Evolutionary conservation across 768 basidiomycete species (phyloP), one percentile per base, ranked within the genome.

Genomic region (Calocybe indica): DNA sequence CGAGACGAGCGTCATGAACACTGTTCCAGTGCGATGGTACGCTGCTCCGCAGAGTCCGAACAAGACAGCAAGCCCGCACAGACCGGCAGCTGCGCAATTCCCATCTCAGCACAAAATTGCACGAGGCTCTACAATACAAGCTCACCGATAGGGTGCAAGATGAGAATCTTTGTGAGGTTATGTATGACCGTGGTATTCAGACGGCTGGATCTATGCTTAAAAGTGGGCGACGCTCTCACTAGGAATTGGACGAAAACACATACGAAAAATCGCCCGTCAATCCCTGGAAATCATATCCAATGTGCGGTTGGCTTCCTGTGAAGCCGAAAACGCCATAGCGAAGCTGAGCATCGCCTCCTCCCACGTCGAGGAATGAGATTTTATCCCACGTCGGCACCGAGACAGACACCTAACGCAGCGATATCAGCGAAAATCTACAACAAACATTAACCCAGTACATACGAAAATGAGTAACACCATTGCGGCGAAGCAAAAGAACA

Each of bases 281-380:
- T 22, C 39, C 31, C 12, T 39, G 43, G 13, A 82, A 74, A 44
- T 62, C 53, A 49, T 88, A 92, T 12, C 90, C 90, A 46, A 92
- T 64, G 13, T 61, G 57, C 3, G 65, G 59, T 13, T 58, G 40
- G 12, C 76, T 77, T 12, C 82, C 84, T 10, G 85, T 86, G 64
- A 72, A 81, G 3, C 89, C 89, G 59, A 89, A 88, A n/a, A 84
- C 77, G 55, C 90, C 90, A 56, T 83, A 91, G 51, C 73, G 73
- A 38, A 48, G 67, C 69, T 55, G 66, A 50, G 10, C 43, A n/a
- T 15, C 61, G 60, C 66, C 70, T 8, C 60, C 52, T 6, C 66
- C 67, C 15, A 79, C 79, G 45, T 79, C 65, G 37, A 92, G 73
- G 70, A 88, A 90, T 13, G 76, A 83, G 39, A 92, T 70, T 15